Conservation (phyloP, 257 asterid species). For the Solanum bulbocastanum region DNA sequence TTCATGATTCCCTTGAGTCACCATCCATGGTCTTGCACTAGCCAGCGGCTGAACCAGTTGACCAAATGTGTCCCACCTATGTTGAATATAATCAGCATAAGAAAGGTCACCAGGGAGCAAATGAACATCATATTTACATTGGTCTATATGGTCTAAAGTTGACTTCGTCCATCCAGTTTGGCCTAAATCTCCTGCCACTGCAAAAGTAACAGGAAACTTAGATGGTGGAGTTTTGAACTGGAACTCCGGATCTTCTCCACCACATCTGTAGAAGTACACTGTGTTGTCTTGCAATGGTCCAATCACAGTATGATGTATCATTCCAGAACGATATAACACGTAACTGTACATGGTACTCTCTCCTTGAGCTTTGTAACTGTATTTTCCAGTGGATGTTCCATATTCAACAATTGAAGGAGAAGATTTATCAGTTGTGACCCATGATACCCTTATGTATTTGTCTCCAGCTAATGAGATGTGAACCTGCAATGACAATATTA, state of each 20-base stretch:
- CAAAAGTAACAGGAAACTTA: constrained; percentile 68
- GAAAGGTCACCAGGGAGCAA: constrained; percentile 93
- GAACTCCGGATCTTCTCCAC: constrained; percentile 70
- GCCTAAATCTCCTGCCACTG: constrained; percentile 93
- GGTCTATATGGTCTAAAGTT: constrained; percentile 60
- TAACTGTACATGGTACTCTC: constrained; percentile 57
- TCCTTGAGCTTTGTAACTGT: constrained; percentile 41
- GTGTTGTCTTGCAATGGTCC: constrained; percentile 68
- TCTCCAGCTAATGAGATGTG: constrained; percentile 91
- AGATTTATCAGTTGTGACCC: constrained; percentile 49
- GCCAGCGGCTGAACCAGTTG: constrained; percentile 92
- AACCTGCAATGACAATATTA: constrained; percentile 34
- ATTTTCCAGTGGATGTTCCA: constrained; percentile 58
- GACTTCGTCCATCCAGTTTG: constrained; percentile 95
- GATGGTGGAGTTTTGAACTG: constrained; percentile 87
- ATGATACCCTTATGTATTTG: constrained; percentile 57
- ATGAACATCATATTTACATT: constrained; percentile 61
- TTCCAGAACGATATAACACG: constrained; percentile 59
- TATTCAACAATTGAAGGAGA: constrained; percentile 65
- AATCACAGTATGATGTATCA: constrained; percentile 71
- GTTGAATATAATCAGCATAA: constrained; percentile 79
- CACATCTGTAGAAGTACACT: constrained; percentile 66
- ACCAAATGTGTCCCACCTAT: constrained; percentile 89
- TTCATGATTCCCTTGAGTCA: constrained; percentile 95
- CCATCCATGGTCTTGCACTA: constrained; percentile 98